phyloP scores from a whole-genome alignment of 495 filamentous ascomycete species.

The Neurospora africana region DNA sequence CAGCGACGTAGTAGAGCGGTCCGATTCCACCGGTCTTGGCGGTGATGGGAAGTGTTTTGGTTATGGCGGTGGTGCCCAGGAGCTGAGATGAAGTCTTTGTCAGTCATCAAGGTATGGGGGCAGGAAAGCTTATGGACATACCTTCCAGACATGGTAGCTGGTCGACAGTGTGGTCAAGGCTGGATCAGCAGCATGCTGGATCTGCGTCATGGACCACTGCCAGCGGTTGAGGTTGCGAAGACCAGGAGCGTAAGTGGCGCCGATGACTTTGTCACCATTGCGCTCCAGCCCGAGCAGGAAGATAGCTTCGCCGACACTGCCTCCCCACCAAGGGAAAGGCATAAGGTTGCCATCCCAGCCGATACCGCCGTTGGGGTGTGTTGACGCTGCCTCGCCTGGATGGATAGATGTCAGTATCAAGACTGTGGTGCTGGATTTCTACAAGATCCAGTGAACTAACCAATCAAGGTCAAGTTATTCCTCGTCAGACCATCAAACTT shows the following conservation, averaged over 20 bases:
- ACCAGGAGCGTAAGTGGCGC: slow-evolving; percentile 28
- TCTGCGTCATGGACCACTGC: slow-evolving; percentile 35
- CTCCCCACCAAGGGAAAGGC: slow-evolving; percentile 42
- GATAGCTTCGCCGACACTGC: slow-evolving; percentile 53
- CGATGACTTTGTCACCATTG: slow-evolving; percentile 46
- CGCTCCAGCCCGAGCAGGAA: slow-evolving; percentile 58
- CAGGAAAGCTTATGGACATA: slow-evolving; percentile 1
- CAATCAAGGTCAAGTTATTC: slow-evolving; percentile 22
- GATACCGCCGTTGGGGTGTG: slow-evolving; percentile 37
- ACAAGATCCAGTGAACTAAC: slow-evolving; percentile 25
- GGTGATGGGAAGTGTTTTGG: slow-evolving; percentile 41
- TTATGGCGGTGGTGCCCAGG: slow-evolving; percentile 43
- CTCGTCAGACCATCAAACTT: slow-evolving; percentile 35
- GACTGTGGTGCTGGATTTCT: background rate
- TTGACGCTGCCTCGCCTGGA: slow-evolving; percentile 46
- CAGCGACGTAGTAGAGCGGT: slow-evolving; percentile 52
- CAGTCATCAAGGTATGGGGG: slow-evolving; percentile 12
- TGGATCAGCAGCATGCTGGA: slow-evolving; percentile 44
- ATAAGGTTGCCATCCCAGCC: slow-evolving; percentile 32
- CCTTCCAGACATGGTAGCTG: slow-evolving; percentile 33
- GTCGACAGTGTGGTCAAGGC: slow-evolving; percentile 38
- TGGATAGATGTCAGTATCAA: background rate
- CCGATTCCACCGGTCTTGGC: slow-evolving; percentile 30
- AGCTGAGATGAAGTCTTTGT: slow-evolving; percentile 30
- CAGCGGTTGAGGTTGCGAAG: slow-evolving; percentile 32